Base-by-base conservation (phyloP, 257 asterid species). In the Verbena officinalis region DNA sequence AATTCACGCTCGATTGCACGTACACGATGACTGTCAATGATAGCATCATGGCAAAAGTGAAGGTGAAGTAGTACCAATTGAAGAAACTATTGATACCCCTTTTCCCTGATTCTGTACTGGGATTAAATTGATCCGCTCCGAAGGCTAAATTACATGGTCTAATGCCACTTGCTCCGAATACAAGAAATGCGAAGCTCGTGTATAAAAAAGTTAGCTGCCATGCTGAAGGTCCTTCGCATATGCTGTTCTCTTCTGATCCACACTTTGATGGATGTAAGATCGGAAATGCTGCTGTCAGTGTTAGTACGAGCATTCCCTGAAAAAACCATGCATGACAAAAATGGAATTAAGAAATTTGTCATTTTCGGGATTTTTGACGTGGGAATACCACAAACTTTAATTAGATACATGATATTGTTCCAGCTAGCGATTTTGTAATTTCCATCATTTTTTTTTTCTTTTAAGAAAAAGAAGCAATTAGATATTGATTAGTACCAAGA, bases 41-140 rank as follows among this genome's bases (percentile, higher is more conserved):
- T 12, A 82, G 3, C 84, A 82, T 78, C 83, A 79, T 74, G 16
- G 87, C 83, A 15, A 82, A 82, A 0, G 88, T 82, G 81, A 64
- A 82, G 36, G 84, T 65, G 76, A 82, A 82, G 54, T 73, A 78
- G 77, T 82, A 82, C 84, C 84, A 78, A 38, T 79, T 82, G 72
- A 82, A 82, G 77, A 82, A 82, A 60, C 83, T 78, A 22, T 78
- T 79, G 53, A 74, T 74, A 1, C 84, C 79, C 73, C 57, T 56
- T 22, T 67, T 68, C 0, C 88, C 88, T 0, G 84, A 74, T 0
- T 79, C 81, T 3, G 84, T 73, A 2, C 73, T 74, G 38, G 84
- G 84, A 45, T 82, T 74, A 54, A 82, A 82, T 48, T 82, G 88
- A 36, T 82, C 88, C 0, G 84, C 88, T 0, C 88, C 88, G 20